A percentile compares a stretch with the other conserved stretches of the same genome.
These are phyloP conservation scores for Uronychia setigera DNA, from an alignment of 73 alveolate genomes.

Conservation along the genomic window DNA sequence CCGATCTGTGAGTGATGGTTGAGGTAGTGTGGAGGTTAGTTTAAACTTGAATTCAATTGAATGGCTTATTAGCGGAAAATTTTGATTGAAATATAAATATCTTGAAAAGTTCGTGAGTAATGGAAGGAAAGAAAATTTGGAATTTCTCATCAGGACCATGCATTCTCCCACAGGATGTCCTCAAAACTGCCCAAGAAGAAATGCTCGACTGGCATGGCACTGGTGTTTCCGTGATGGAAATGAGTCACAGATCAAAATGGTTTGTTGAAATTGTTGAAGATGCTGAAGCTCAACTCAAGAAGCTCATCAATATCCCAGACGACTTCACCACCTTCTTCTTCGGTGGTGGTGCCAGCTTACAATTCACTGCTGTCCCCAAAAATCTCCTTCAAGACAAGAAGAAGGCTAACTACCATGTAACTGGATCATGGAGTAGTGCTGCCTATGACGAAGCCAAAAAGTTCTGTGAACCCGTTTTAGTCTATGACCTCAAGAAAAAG, in stretches of 20 bases:
- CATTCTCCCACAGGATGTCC: conserved; percentile 86
- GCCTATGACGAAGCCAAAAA: conserved; percentile 83
- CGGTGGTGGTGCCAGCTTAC: conserved; percentile 91
- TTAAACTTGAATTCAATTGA: no score
- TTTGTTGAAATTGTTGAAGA: conserved; percentile 68
- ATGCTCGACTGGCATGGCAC: conserved; percentile 86
- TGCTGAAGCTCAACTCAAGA: conserved; percentile 71
- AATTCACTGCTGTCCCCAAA: conserved; percentile 78
- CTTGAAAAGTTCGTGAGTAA: not conserved
- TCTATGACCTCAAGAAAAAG: conserved; percentile 50
- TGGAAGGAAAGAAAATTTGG: conserved; percentile 69
- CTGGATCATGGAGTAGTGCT: conserved; percentile 82
- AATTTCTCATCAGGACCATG: conserved; percentile 94
- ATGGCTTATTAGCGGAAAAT: no score
- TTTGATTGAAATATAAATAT: not conserved
- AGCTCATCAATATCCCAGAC: conserved; percentile 76
- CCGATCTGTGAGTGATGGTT: no score
- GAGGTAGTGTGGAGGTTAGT: no score
- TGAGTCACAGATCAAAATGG: conserved; percentile 84
- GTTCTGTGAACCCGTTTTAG: conserved; percentile 65
- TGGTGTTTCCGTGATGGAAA: conserved; percentile 80
- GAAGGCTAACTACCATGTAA: conserved; percentile 78
- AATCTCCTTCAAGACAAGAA: conserved; percentile 72
- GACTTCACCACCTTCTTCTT: conserved; percentile 67
- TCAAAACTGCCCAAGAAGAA: conserved; percentile 80